phyloP scores from a whole-genome alignment of 495 filamentous ascomycete species.

The Neurospora terricola region DNA sequence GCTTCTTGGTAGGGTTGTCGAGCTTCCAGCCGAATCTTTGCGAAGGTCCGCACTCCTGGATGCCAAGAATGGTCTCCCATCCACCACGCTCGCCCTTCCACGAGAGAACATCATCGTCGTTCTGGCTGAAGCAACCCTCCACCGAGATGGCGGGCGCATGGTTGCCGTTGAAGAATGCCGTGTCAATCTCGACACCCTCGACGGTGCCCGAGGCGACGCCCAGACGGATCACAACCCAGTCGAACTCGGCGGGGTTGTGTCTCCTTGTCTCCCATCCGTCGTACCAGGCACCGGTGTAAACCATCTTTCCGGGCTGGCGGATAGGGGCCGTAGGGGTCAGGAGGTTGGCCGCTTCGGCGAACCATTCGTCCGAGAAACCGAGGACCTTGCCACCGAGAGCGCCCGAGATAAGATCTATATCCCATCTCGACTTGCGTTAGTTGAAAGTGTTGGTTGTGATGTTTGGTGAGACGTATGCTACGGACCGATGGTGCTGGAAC shows the following conservation, averaged over 20 bases:
- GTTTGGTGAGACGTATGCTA: constrained; percentile 1
- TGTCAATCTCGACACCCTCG: constrained; percentile 77
- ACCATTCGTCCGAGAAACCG: constrained; percentile 78
- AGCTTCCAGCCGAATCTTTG: constrained; percentile 74
- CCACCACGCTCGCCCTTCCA: constrained; percentile 44
- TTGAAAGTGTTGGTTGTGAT: not conserved
- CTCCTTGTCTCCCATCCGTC: constrained; percentile 92
- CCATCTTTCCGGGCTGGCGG: constrained; percentile 70
- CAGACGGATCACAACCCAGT: constrained; percentile 75
- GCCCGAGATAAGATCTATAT: constrained; percentile 63
- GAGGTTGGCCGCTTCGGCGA: constrained; percentile 73
- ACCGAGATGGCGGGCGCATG: constrained; percentile 75
- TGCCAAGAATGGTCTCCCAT: constrained; percentile 67
- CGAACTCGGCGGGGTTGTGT: constrained; percentile 69
- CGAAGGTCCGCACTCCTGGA: constrained; percentile 62
- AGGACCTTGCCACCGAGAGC: constrained; percentile 65
- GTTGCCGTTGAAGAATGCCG: constrained; percentile 78
- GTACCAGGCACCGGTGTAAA: constrained; percentile 83
- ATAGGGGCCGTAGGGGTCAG: constrained; percentile 66
- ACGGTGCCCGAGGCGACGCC: constrained; percentile 70
- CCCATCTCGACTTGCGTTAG: not conserved
- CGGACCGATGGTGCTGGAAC: constrained; percentile 58
- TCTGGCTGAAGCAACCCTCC: constrained; percentile 60
- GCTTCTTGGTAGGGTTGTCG: constrained; percentile 43
- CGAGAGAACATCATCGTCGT: constrained; percentile 49